A percentile compares a stretch with the other conserved stretches of the same genome.
Evolutionary conservation across 495 filamentous ascomycete genomes (phyloP).

Genomic region (Bathelium albidoporum): DNA sequence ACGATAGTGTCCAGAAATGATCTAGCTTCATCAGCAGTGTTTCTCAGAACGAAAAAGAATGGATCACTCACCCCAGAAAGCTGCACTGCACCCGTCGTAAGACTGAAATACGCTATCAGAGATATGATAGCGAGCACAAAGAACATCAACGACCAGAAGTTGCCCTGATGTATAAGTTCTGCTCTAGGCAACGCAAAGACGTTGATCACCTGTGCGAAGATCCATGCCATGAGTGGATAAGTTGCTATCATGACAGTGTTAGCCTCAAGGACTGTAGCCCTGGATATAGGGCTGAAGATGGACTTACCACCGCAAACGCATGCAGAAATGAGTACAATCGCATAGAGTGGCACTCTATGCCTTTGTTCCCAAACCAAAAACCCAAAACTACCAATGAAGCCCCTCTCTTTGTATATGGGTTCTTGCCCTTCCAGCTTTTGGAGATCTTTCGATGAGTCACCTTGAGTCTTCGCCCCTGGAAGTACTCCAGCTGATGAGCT

Average conservation of each 20-base stretch:
- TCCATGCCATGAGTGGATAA: conserved; percentile 27
- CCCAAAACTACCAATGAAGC: conserved; percentile 2
- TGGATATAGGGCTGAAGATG: not conserved
- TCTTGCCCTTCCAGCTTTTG: conserved; percentile 3
- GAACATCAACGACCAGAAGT: conserved; percentile 28
- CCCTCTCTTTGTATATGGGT: conserved; percentile 12
- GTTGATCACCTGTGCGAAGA: conserved; percentile 25
- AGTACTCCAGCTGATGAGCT: conserved; percentile 1
- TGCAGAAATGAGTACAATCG: conserved; percentile 4
- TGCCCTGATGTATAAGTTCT: conserved; percentile 11
- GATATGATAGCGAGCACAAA: conserved; percentile 38
- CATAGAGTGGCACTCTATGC: conserved; percentile 8
- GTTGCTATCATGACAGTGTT: conserved; percentile 7
- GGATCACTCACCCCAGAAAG: conserved; percentile 3
- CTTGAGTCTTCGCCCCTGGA: conserved; percentile 10
- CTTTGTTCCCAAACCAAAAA: conserved; percentile 7
- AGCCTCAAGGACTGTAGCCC: conserved; percentile 1
- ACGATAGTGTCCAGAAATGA: conserved; percentile 4
- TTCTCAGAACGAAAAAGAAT: conserved; percentile 6
- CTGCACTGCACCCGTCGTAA: conserved; percentile 4
- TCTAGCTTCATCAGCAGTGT: conserved; percentile 5
- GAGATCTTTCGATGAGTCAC: conserved; percentile 7
- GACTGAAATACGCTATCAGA: conserved; percentile 25
- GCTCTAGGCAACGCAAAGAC: conserved; percentile 15
- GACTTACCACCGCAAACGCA: conserved; percentile 16